These are phyloP conservation scores for Vitellaria paradoxa DNA, from an alignment of 179 eudicot genomes.

Conservation along the genomic window DNA sequence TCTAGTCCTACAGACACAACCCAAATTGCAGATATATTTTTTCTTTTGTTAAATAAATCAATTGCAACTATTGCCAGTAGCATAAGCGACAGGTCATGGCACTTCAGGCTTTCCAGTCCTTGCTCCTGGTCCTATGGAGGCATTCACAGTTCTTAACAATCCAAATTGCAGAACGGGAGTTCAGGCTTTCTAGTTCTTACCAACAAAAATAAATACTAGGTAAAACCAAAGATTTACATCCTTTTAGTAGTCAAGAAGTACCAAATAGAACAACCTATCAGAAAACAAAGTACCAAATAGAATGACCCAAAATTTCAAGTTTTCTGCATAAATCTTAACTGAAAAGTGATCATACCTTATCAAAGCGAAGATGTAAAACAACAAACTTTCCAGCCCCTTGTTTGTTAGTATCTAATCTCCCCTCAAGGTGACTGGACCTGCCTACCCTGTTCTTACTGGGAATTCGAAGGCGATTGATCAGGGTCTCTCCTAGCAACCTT, in stretches of 20 bases:
- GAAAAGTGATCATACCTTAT: constrained; percentile 52
- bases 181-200: constrained; percentile 10
- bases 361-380: constrained; percentile 93
- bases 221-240: background rate
- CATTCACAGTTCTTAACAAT: background rate
- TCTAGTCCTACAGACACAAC: background rate
- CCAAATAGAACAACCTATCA: background rate
- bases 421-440: constrained; percentile 30
- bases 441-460: constrained; percentile 31
- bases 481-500: constrained; percentile 66
- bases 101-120: too few relatives aligned
- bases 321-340: background rate
- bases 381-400: constrained; percentile 66
- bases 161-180: background rate
- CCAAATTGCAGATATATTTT: too few relatives aligned
- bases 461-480: constrained; percentile 59
- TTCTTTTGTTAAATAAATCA: too few relatives aligned
- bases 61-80: too few relatives aligned
- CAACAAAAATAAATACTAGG: background rate
- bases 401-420: constrained; percentile 30
- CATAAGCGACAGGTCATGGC: too few relatives aligned
- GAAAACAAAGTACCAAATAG: too few relatives aligned
- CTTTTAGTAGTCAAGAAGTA: background rate
- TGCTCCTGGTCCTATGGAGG: background rate
- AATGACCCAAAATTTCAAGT: background rate